Evolutionary conservation across 1,284 basidiomycete species (phyloP).

Genomic region (Rhodotorula sp.): DNA sequence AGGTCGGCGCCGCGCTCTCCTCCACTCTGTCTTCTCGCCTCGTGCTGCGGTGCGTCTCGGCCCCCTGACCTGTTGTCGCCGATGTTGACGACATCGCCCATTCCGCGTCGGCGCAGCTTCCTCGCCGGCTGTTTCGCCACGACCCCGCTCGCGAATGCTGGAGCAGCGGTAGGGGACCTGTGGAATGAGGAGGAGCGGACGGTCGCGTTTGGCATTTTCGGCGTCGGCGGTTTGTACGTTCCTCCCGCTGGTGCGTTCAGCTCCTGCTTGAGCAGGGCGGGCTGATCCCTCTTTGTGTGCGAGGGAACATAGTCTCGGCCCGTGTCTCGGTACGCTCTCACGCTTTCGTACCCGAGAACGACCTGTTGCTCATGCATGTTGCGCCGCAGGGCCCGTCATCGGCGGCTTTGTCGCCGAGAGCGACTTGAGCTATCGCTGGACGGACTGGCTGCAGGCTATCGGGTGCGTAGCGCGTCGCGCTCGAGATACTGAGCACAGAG

Average conservation of each 20-base stretch:
- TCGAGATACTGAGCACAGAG: no score
- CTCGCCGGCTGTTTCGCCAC: conserved; percentile 23
- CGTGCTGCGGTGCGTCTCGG: conserved; percentile 7
- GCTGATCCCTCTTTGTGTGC: not conserved
- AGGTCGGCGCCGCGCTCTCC: conserved; percentile 19
- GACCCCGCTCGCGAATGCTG: conserved; percentile 25
- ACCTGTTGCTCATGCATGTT: not conserved
- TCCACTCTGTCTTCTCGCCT: conserved; percentile 11
- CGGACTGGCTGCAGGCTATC: conserved; percentile 22
- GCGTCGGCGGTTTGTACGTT: conserved; percentile 5
- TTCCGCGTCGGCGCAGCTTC: not conserved
- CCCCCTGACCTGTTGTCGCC: no score
- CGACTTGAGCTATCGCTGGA: conserved; percentile 16
- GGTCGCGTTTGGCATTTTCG: conserved; percentile 17
- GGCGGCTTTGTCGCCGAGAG: conserved; percentile 12
- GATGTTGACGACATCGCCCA: not conserved
- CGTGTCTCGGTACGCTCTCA: not conserved
- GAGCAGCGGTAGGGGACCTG: conserved; percentile 15
- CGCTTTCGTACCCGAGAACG: no score
- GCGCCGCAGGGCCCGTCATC: not conserved
- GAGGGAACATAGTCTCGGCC: not conserved
- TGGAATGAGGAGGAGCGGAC: conserved; percentile 8
- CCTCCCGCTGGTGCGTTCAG: not conserved
- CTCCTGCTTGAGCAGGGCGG: rapidly evolving
- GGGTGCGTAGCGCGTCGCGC: conserved; percentile 16